Evolutionary conservation across 192 early-diverging fungal genomes (phyloP).

Genomic region (Podila verticillata): DNA sequence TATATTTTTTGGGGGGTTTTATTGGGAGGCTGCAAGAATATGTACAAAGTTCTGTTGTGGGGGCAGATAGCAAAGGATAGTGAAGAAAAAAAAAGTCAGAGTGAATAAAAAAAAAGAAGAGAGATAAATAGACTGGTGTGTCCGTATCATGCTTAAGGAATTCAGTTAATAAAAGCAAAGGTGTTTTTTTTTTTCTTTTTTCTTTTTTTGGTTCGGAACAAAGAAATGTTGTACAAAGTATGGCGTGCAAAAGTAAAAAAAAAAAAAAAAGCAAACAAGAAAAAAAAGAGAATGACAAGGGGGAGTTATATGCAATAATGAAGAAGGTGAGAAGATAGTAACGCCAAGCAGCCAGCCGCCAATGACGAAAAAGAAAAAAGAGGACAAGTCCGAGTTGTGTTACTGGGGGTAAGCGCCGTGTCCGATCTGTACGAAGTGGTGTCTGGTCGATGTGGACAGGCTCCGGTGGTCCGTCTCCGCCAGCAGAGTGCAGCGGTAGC

Average conservation of each 20-base stretch:
- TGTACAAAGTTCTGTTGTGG: conserved; percentile 5
- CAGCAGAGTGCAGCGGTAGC: conserved; percentile 53
- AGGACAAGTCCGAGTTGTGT: neutral
- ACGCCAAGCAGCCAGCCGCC: neutral
- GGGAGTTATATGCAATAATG: neutral
- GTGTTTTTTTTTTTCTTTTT: too few species aligned
- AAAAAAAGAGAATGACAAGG: neutral
- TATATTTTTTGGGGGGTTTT: conserved; percentile 5
- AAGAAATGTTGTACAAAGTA: conserved; percentile 1
- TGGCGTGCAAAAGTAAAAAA: neutral
- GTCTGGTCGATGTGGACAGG: conserved; percentile 53
- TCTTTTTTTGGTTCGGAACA: too few species aligned
- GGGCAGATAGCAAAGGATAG: neutral
- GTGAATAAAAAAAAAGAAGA: conserved; percentile 1
- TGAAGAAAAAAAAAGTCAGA: neutral
- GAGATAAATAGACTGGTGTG: neutral
- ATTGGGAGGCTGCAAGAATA: conserved; percentile 4
- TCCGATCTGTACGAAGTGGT: conserved; percentile 34
- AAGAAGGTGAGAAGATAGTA: neutral
- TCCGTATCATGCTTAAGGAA: too few species aligned
- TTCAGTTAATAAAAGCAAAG: too few species aligned
- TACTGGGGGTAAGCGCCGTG: conserved; percentile 38
- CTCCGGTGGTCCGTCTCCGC: conserved; percentile 58
- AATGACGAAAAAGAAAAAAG: neutral
- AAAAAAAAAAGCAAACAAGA: neutral